These are phyloP conservation scores for Collybia sordida DNA, from an alignment of 768 basidiomycete species.

Conservation along the genomic window DNA sequence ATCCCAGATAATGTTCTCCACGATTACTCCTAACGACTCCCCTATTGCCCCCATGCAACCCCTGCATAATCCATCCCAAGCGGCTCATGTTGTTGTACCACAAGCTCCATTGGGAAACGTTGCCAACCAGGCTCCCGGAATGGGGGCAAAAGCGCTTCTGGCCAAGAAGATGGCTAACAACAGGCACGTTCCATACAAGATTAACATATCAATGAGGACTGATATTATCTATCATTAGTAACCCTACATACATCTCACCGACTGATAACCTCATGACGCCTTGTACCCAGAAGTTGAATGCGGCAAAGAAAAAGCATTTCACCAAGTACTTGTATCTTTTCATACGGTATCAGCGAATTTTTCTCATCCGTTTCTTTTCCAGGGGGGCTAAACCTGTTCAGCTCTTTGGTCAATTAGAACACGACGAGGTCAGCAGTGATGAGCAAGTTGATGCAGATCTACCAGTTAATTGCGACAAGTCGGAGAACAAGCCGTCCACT, in stretches of 20 bases:
- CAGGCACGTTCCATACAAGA: constrained; percentile 52
- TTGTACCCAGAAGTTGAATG: constrained; percentile 86
- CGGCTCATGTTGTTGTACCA: constrained; percentile 75
- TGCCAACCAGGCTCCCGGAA: constrained; percentile 57
- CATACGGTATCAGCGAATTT: constrained; percentile 4
- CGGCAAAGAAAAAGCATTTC: constrained; percentile 93
- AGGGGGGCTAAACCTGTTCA: constrained; percentile 65
- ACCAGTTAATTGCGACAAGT: constrained; percentile 19
- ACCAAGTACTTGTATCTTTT: constrained; percentile 58
- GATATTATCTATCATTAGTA: constrained; percentile 47
- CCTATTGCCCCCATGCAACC: constrained; percentile 71
- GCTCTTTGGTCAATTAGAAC: constrained; percentile 53
- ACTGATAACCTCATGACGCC: constrained; percentile 96
- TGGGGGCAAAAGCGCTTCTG: constrained; percentile 89
- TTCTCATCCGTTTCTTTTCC: constrained; percentile 6
- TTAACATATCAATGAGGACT: constrained; percentile 8
- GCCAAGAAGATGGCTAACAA: constrained; percentile 92
- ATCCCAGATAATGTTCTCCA: constrained; percentile 44
- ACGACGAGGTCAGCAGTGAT: constrained; percentile 38
- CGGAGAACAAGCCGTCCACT: constrained; percentile 36
- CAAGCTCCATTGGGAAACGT: constrained; percentile 78
- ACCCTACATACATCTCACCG: constrained; percentile 87
- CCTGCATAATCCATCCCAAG: constrained; percentile 82
- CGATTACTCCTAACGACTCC: constrained; percentile 64
- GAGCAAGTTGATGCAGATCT: constrained; percentile 26